phyloP scores from a whole-genome alignment of 139 green algal species.

The Micromonas pusilla region DNA sequence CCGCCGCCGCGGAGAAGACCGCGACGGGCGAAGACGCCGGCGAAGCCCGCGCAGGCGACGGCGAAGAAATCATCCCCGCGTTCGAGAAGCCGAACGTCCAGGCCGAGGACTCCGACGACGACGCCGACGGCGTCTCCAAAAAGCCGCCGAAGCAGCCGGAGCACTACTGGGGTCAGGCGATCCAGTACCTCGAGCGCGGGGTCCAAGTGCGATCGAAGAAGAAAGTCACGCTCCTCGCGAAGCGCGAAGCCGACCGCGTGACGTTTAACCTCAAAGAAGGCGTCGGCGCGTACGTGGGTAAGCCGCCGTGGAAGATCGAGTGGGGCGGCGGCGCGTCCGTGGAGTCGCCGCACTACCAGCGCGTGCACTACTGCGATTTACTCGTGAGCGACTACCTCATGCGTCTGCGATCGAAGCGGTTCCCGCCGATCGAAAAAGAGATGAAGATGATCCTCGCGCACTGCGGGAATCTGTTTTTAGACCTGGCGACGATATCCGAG shows the following conservation, averaged over 20 bases:
- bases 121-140: not conserved
- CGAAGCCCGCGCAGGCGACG: not conserved
- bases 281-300: conserved; percentile 46
- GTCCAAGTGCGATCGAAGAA: conserved; percentile 35
- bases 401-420: conserved; percentile 50
- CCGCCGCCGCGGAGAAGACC: not conserved
- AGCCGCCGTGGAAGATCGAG: conserved; percentile 64
- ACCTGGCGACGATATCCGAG: conserved; percentile 27
- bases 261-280: conserved; percentile 42
- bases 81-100: not conserved
- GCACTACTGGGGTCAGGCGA: conserved; percentile 60
- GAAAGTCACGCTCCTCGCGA: conserved; percentile 50
- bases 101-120: not conserved
- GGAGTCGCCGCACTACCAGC: conserved; percentile 78
- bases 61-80: not conserved
- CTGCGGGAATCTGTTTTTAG: conserved; percentile 64
- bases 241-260: conserved; percentile 39
- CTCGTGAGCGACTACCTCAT: conserved; percentile 63
- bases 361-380: conserved; percentile 68
- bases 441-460: conserved; percentile 60
- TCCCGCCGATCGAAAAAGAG: conserved; percentile 62
- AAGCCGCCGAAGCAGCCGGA: not conserved
- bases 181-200: conserved; percentile 63
- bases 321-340: conserved; percentile 75
- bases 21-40: not conserved